phyloP scores from a whole-genome alignment of 768 basidiomycete genomes.

The Suillus alpinus region DNA sequence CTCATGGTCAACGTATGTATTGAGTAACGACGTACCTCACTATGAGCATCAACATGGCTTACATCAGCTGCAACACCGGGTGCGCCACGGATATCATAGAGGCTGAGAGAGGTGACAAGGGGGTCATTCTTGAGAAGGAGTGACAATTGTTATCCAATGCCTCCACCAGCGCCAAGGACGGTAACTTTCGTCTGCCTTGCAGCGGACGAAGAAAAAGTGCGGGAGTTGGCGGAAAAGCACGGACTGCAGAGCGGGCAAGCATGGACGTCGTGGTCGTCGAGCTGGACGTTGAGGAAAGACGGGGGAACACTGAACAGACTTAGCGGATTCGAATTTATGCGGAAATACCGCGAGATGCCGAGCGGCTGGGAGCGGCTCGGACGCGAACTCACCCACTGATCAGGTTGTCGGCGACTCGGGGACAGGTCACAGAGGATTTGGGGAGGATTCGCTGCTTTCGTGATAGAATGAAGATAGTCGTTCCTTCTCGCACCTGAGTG shows the following conservation, averaged over 20 bases:
- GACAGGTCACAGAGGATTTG: no score
- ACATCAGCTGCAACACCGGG: slow-evolving; percentile 98
- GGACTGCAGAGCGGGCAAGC: slow-evolving; percentile 65
- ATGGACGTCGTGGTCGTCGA: slow-evolving; percentile 37
- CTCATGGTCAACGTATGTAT: neutral
- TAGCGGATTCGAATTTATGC: slow-evolving; percentile 1
- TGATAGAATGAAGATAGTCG: no score
- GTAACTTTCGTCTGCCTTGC: slow-evolving; percentile 82
- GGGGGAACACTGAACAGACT: neutral
- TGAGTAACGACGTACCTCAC: slow-evolving; percentile 54
- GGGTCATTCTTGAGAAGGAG: slow-evolving; percentile 92
- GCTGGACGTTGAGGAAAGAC: neutral
- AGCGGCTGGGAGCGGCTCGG: neutral
- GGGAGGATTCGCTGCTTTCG: no score
- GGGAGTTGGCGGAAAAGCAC: slow-evolving; percentile 53
- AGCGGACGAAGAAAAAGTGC: slow-evolving; percentile 75
- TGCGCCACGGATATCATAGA: slow-evolving; percentile 95
- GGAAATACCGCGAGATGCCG: neutral
- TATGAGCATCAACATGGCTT: slow-evolving; percentile 86
- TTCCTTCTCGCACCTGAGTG: no score
- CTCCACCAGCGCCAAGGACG: slow-evolving; percentile 97
- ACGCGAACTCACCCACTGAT: no score
- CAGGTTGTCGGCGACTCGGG: no score
- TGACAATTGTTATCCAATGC: slow-evolving; percentile 97
- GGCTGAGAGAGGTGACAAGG: slow-evolving; percentile 76